Evolutionary conservation across 306 rosid genomes (phyloP), one percentile per base, ranked within the genome.

Genomic region (Trichosanthes truncata): DNA sequence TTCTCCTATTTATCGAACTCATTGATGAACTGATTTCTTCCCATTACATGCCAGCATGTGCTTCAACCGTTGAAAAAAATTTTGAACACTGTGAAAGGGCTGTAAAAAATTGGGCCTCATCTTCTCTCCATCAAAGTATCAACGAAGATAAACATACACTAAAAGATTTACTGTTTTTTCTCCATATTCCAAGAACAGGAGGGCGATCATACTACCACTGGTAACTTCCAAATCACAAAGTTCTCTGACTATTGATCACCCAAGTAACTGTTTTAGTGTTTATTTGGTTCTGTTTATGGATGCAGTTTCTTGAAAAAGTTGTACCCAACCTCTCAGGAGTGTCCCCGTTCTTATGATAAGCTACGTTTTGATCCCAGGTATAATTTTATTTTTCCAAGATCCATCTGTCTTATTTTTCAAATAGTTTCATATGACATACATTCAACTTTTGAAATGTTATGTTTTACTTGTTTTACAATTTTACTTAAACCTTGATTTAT

Each of bases 351-450:
- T 52, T 96, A 96, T 81, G 98, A 93, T 85, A 96, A 84, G 89
- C 89, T 96, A 85, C 98, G 88, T 48, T 93, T 96, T 82, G 94
- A 96, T 88, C 98, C 99, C n/a, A 93, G 99, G 99, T 93, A 78
- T 57, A 59, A 74, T 68, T 40, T 76, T 77, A 78, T 67, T 74
- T 65, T 57, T 31, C 13, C 63, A 14, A 40, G 71, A 60, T 40
- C 36, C 40, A 13, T 53, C 4, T 46, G 17, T 79, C 41, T 23
- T 71, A 41, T 51, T 18, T 21, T 60, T 2, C 26, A 74, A n/a
- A 51, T 59, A 55, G 53, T 68, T 41, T 68, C 45, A 68, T 63
- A 60, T 71, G 46, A 36, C 21, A 7, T 36, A 3, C 49, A 36
- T 66, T 66, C 29, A 66, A 66, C 74, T 20, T 46, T 75, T 21